Evolutionary conservation across 129 eudicot genomes (phyloP), one percentile per base, ranked within the genome.

Genomic region (carrot (Daucus carota)): DNA sequence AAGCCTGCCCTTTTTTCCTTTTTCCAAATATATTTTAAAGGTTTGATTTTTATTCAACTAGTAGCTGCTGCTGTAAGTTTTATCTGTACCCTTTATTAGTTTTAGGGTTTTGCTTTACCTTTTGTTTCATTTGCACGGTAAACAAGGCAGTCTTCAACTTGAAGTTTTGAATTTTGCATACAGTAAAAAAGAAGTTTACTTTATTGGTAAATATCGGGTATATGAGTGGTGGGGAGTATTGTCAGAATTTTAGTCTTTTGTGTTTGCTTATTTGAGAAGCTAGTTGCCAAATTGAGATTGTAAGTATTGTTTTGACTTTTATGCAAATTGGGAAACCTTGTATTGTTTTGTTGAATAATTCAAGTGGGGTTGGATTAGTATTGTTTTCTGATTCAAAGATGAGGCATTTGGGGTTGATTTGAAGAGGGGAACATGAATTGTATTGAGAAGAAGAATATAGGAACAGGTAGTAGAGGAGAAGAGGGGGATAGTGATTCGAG

Each of bases 351-450:
- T 73, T 18, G 22, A 24, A 42, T 67, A 67, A 67, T 67, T 67
- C 50, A 20, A 8, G 32, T 2, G 41, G 41, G 72, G 8, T n/a
- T 70, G 24, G 32, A 9, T 43, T 52, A 46, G 60, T 29, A 15
- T 46, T 45, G 38, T 26, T 18, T 26, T n/a, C 28, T 24, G 77
- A 44, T 22, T 22, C 8, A 6, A 50, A 43, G 65, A 90, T 88
- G 98, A 85, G 90, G 90, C 75, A 85, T 69, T 75, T 72, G 32
- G 88, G 93, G 42, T 73, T 89, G 73, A 79, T 88, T 75, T 90
- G 89, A 87, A 78, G 73, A 50, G 45, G 15, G 78, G 76, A 86
- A 77, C 75, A 93, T 93, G 98, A 93, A 91, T 90, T 84, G 81
- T 72, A 83, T 81, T 84, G 86, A 71, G 47, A 84, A 68, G 40